Percentiles rank a stretch among this genome's conserved stretches.
Evolutionary conservation across 164 flowering plant species (phyloP).

Genomic region (Euptelea pleiosperma): DNA sequence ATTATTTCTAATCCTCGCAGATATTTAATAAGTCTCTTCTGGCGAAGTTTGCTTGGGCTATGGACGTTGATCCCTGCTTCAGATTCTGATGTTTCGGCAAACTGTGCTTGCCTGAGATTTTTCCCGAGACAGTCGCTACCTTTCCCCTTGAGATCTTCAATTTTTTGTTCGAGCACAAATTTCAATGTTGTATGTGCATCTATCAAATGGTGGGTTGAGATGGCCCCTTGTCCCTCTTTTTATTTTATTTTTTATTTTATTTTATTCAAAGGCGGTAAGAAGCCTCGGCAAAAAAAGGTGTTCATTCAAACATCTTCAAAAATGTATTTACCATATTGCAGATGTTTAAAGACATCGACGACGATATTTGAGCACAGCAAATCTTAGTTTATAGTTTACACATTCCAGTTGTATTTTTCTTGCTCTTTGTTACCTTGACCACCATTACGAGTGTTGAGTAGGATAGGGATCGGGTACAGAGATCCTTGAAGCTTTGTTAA

Average conservation of each 20-base stretch:
- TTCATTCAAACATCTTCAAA: constrained; percentile 3
- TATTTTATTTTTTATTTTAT: no score
- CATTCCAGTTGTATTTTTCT: no score
- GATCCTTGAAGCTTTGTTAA: no score
- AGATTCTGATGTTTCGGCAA: constrained; percentile 55
- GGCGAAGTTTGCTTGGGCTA: constrained; percentile 93
- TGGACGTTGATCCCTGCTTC: constrained; percentile 93
- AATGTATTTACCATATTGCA: constrained; percentile 4
- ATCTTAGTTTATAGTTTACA: no score
- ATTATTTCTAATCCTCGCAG: constrained; percentile 40
- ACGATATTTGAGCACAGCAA: no score
- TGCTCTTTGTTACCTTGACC: no score
- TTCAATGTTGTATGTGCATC: constrained; percentile 14
- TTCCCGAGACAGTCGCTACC: neutral
- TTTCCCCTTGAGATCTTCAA: neutral
- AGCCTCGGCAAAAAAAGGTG: constrained; percentile 1
- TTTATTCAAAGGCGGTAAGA: constrained; percentile 2
- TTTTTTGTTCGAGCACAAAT: neutral
- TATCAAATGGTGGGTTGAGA: constrained; percentile 2
- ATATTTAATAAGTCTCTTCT: constrained; percentile 89
- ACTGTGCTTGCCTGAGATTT: constrained; percentile 3
- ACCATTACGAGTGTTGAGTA: no score
- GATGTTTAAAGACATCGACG: constrained; percentile 10
- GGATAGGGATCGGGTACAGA: no score
- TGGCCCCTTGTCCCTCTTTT: neutral